Evolutionary conservation across 768 basidiomycete species (phyloP), one percentile per base, ranked within the genome.

Genomic region (Dioszegia hungarica): DNA sequence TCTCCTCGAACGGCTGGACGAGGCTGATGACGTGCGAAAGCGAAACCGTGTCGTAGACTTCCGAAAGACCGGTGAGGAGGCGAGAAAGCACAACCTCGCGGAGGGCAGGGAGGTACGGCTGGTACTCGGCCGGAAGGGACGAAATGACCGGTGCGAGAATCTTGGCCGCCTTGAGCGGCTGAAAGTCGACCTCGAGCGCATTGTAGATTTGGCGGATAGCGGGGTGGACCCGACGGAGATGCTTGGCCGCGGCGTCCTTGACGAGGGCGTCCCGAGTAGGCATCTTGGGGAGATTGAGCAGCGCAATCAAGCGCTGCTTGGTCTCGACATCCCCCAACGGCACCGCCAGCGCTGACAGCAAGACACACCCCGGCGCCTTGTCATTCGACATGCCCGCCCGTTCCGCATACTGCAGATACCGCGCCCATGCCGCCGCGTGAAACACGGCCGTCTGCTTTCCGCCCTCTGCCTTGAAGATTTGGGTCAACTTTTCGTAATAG

Each of bases 401-500:
- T 60, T 77, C 76, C 36, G 72, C 68, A 61, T 79, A 60, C 83
- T 81, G 68, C 86, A 66, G 85, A 75, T 92, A 95, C 54, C 86
- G 82, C 41, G 87, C 85, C 92, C 92, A 97, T 0, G 94, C 91
- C 17, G 94, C 91, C 46, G 94, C 93, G 73, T 98, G 94, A 79
- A 91, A 98, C 14, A 99, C 80, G 3, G 90, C 86, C 67, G 92
- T 94, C 15, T 90, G 89, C 81, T 73, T 74, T 20, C 72, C 72
- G 50, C 76, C 76, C 57, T 77, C 76, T 48, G 92, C 94, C 68
- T 93, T 81, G 81, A 97, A 99, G 62, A 99, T 94, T 72, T 87
- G 88, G 39, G 93, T 89, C 62, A 97, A 84, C 78, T 98, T 97
- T 77, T 97, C 92, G 78, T 98, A 98, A 79, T 97, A 98, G 76